phyloP scores from a whole-genome alignment of 176 grass and related monocot genomes.

The Saccharum officinarum region DNA sequence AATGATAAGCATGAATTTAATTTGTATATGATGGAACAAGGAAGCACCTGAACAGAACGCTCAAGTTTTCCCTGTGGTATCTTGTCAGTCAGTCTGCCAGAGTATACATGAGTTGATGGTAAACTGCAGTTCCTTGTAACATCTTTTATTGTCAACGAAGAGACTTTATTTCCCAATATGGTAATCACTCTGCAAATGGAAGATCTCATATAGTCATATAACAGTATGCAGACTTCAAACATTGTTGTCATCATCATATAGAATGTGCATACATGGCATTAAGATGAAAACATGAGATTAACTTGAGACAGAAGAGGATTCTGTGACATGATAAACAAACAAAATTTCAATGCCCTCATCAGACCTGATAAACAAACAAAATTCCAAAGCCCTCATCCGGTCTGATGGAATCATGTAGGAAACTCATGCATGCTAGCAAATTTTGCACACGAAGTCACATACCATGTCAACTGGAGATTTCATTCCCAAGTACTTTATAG shows the following conservation, averaged over 20 bases:
- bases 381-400: neutral
- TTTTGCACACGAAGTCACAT: neutral
- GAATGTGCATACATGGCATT: neutral
- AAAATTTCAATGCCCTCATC: constrained; percentile 1
- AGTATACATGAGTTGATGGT: constrained; percentile 68
- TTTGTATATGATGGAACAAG: constrained; percentile 29
- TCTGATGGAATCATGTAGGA: neutral
- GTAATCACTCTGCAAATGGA: constrained; percentile 39
- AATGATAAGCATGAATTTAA: constrained; percentile 9
- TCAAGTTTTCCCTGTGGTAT: constrained; percentile 66
- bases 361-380: neutral
- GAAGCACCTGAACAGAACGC: constrained; percentile 73
- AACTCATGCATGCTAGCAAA: neutral
- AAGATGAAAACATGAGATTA: neutral
- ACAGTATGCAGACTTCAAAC: neutral
- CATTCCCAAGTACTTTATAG: neutral
- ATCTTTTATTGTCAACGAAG: constrained; percentile 56
- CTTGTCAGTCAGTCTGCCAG: constrained; percentile 51
- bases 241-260: constrained; percentile 1
- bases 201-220: neutral
- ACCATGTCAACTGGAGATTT: neutral
- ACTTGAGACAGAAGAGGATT: neutral
- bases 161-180: constrained; percentile 47
- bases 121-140: constrained; percentile 50
- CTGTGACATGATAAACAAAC: neutral